These are phyloP conservation scores for Xerocomellus dryophilus DNA, from an alignment of 768 basidiomycete species.

Conservation along the genomic window DNA sequence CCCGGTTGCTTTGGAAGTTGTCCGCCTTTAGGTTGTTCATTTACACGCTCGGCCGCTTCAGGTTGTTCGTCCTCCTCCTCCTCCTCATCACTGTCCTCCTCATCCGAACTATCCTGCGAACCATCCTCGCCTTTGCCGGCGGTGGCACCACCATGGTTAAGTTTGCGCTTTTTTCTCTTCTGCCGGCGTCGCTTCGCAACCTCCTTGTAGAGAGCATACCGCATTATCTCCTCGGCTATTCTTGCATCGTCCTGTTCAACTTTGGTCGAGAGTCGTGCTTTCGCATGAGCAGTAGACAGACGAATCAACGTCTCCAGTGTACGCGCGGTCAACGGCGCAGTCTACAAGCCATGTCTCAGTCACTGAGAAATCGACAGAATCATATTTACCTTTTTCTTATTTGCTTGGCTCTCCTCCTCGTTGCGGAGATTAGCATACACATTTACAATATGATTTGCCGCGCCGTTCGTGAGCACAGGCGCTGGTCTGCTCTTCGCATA, in stretches of 20 bases:
- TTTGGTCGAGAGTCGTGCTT: slow-evolving; percentile 82
- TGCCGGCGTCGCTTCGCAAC: slow-evolving; percentile 72
- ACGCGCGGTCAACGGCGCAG: slow-evolving; percentile 95
- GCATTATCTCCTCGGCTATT: slow-evolving; percentile 91
- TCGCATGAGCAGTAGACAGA: slow-evolving; percentile 96
- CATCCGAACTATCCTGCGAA: slow-evolving; percentile 34
- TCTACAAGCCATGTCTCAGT: slow-evolving; percentile 48
- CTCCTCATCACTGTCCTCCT: slow-evolving; percentile 41
- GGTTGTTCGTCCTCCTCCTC: slow-evolving; percentile 41
- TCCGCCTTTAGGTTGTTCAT: slow-evolving; percentile 23
- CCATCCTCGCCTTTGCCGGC: slow-evolving; percentile 54
- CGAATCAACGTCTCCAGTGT: slow-evolving; percentile 98
- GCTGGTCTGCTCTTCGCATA: slow-evolving; percentile 89
- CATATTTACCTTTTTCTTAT: slow-evolving; percentile 70
- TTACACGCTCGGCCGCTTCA: slow-evolving; percentile 46
- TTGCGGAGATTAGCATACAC: slow-evolving; percentile 91
- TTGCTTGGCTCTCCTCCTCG: slow-evolving; percentile 79
- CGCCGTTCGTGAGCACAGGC: slow-evolving; percentile 86
- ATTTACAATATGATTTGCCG: slow-evolving; percentile 90
- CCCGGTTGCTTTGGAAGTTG: slow-evolving; percentile 28
- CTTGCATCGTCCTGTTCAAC: slow-evolving; percentile 84
- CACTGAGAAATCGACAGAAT: neutral
- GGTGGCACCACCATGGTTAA: slow-evolving; percentile 63
- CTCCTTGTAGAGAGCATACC: slow-evolving; percentile 97
- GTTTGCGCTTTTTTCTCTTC: slow-evolving; percentile 81